Conservation (phyloP, 73 alveolate genomes). For the Tetrahymena thermophila region DNA sequence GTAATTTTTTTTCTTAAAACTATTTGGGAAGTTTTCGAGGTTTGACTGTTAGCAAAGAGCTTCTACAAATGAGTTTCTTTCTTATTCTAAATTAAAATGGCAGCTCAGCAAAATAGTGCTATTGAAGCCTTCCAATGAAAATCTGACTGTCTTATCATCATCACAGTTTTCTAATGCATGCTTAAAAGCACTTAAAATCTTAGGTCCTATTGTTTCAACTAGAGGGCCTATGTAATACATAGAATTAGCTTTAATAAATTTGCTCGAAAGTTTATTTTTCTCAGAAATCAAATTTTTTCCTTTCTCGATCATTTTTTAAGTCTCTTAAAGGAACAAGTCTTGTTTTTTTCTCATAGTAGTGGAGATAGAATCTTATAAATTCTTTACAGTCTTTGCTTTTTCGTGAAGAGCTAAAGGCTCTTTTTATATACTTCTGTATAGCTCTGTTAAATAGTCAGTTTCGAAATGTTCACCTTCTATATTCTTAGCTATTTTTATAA, state of each 20-base stretch:
- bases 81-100: neutral
- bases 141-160: neutral
- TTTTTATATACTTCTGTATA: conserved; percentile 8
- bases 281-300: conserved; percentile 22
- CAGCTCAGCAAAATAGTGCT: neutral
- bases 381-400: conserved; percentile 6
- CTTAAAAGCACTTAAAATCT: conserved; percentile 4
- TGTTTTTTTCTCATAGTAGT: conserved; percentile 27
- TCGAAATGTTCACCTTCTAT: conserved; percentile 34
- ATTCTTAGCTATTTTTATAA: conserved; percentile 12
- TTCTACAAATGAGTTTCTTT: neutral
- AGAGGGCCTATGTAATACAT: conserved; percentile 24
- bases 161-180: neutral
- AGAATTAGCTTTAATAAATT: conserved; percentile 1
- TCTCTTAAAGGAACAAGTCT: conserved; percentile 25
- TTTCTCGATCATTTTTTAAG: conserved; percentile 12
- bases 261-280: neutral
- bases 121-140: neutral
- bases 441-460: neutral
- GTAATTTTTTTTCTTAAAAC: neutral
- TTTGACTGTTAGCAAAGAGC: neutral
- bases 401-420: conserved; percentile 28
- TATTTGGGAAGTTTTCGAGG: neutral
- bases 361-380: conserved; percentile 12
- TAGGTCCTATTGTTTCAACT: conserved; percentile 20